These are phyloP conservation scores for Calocera viscosa DNA, from an alignment of 768 basidiomycete genomes.

Conservation along the genomic window DNA sequence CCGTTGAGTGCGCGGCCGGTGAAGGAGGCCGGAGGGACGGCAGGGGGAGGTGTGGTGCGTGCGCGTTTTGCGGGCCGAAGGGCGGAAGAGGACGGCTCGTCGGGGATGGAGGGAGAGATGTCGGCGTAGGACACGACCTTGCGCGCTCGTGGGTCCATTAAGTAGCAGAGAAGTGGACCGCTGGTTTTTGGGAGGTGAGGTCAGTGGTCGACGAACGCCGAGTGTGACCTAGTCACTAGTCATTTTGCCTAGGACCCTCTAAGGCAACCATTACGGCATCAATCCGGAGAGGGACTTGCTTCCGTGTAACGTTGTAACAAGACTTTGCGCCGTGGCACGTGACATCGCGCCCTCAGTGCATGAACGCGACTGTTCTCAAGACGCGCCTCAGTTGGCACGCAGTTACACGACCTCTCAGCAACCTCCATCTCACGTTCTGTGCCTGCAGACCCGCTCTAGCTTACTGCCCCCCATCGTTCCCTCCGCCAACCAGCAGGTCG, in stretches of 20 bases:
- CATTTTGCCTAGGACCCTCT: too few species aligned
- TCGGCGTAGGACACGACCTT: neutral
- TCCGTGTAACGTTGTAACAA: neutral
- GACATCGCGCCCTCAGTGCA: neutral
- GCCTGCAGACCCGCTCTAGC: neutral
- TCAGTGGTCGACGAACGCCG: too few species aligned
- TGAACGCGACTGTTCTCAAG: slow-evolving; percentile 3
- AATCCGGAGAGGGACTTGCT: too few species aligned
- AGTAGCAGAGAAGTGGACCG: too few species aligned
- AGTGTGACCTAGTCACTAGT: too few species aligned
- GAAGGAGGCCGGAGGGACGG: neutral
- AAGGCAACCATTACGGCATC: too few species aligned
- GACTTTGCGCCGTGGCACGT: neutral
- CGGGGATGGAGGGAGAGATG: slow-evolving; percentile 2
- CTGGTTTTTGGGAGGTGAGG: too few species aligned
- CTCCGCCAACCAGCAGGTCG: neutral
- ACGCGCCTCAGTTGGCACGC: neutral
- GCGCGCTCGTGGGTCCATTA: slow-evolving; percentile 4
- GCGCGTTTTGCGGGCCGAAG: neutral
- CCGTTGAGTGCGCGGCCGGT: neutral
- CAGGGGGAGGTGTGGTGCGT: neutral
- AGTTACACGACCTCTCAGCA: neutral
- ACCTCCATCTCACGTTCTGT: neutral
- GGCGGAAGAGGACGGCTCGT: neutral
- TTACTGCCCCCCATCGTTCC: neutral